Evolutionary conservation across 2,329 filamentous ascomycete genomes (phyloP), one percentile per base, ranked within the genome.

Genomic region (Phialophora expanda): DNA sequence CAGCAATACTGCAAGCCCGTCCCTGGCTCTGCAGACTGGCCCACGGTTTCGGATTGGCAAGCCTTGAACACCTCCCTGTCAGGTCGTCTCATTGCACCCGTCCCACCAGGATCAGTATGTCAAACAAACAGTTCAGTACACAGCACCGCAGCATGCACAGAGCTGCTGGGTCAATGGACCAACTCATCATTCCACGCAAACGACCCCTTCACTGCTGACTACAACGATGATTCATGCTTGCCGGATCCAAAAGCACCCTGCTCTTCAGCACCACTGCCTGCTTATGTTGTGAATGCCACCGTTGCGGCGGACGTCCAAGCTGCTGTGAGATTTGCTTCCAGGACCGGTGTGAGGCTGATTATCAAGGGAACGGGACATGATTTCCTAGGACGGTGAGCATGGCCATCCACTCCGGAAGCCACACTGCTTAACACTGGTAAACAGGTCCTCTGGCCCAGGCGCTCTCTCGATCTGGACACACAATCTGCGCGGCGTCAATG

Each of bases 301-400:
- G 73, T 68, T 9, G 74, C 74, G 2, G 71, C 70, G 8, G 73
- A 80, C 57, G 74, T 76, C 53, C 77, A 76, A 68, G 73, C 77
- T 14, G 79, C 76, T 5, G 68, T 81, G 14, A 69, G 71, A 3
- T 81, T 81, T 64, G 78, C 78, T 9, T 6, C 64, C 65, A 53
- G 64, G 65, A 53, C 76, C 20, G 79, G 80, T 54, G 73, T 83
- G 54, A 77, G 81, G 3, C 72, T 83, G 1, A 75, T 79, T 32
- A 80, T 87, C 66, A 81, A 83, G 66, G 86, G 86, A 69, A 87
- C 85, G 0, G 85, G 85, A 1, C 85, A 87, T 71, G 84, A 86
- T 62, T 79, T 57, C 54, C 55, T 62, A 5, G 67, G 64, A 56
- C 62, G 67, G 62, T 69, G 54, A 24, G 30, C 22, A 6, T 26